Conservation (phyloP, 2,329 filamentous ascomycete genomes). For the Dendryphion nanum region DNA sequence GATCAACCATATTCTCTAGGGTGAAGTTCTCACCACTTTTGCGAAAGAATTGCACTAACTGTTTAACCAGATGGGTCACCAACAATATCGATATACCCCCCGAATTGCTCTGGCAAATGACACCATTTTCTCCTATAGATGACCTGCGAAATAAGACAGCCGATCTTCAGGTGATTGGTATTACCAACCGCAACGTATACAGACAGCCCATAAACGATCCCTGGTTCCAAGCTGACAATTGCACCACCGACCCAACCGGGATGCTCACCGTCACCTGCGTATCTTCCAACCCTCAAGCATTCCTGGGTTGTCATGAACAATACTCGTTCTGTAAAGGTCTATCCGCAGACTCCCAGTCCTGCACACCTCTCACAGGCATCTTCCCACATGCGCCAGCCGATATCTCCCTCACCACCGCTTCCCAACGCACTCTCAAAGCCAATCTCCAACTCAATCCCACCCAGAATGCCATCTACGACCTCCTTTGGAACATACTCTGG, state of each 20-base stretch:
- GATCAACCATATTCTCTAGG: no score
- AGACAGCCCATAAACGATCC: constrained; percentile 5
- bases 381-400: background rate
- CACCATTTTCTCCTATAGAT: constrained; percentile 5
- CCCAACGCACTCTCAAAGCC: background rate
- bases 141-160: no score
- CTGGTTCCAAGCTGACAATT: constrained; percentile 9
- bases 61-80: no score
- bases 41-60: no score
- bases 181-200: constrained; percentile 6
- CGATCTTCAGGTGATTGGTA: no score
- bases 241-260: background rate
- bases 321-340: constrained; percentile 11
- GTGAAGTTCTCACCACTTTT: no score
- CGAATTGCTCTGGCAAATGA: constrained; percentile 3
- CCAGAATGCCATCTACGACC: background rate
- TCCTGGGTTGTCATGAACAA: constrained; percentile 10
- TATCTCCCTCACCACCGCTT: background rate
- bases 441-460: background rate
- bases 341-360: background rate
- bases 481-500: background rate
- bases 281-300: constrained; percentile 6
- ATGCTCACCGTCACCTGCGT: background rate
- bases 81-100: no score
- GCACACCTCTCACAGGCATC: background rate